These are phyloP conservation scores for Kwoniella sp. DNA, from an alignment of 768 basidiomycete species.

Conservation along the genomic window DNA sequence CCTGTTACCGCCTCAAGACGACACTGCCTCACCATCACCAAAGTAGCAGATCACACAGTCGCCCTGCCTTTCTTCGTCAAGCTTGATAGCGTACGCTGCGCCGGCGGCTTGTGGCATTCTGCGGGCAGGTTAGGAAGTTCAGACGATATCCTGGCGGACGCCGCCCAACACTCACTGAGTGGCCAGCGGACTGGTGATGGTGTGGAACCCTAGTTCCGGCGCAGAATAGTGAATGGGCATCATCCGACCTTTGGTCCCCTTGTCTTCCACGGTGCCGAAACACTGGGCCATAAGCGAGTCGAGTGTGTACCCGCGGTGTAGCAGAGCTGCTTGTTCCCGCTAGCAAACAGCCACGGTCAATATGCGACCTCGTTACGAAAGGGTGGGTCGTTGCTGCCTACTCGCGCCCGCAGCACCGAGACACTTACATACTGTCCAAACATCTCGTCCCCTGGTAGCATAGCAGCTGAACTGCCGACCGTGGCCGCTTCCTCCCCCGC, in stretches of 20 bases:
- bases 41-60: conserved; percentile 85
- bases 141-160: neutral
- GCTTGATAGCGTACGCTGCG: conserved; percentile 80
- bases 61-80: conserved; percentile 63
- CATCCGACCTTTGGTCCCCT: conserved; percentile 75
- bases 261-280: conserved; percentile 79
- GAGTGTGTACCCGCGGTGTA: conserved; percentile 78
- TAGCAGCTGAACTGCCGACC: conserved; percentile 80
- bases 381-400: too few relatives aligned
- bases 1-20: neutral
- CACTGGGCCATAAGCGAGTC: conserved; percentile 86
- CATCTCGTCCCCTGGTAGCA: conserved; percentile 81
- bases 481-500: conserved; percentile 88
- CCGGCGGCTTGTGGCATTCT: conserved; percentile 71
- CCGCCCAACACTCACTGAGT: conserved; percentile 65
- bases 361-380: neutral
- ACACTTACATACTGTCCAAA: conserved; percentile 77
- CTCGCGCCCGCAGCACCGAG: neutral
- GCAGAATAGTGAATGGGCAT: conserved; percentile 97
- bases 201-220: conserved; percentile 77
- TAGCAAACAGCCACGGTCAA: neutral
- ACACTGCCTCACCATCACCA: conserved; percentile 69
- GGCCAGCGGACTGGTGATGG: conserved; percentile 86
- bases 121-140: too few relatives aligned
- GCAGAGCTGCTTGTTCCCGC: conserved; percentile 61